A percentile compares a stretch with the other conserved stretches of the same genome.
These are phyloP conservation scores for Phytophthora sp. DNA, from an alignment of 352 stramenopile species.

Conservation along the genomic window DNA sequence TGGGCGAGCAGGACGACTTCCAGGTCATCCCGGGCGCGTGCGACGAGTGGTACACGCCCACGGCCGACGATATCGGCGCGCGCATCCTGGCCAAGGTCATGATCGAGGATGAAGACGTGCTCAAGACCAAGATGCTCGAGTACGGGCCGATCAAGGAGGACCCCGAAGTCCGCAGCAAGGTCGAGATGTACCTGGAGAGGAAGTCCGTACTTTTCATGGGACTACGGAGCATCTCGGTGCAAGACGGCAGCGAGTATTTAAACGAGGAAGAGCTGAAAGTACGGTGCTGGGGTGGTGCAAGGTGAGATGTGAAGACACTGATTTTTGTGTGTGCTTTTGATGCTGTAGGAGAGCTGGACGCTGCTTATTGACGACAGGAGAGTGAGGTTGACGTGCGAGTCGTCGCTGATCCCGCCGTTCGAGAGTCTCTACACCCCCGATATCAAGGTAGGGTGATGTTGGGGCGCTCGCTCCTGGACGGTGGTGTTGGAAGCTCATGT, in stretches of 20 bases:
- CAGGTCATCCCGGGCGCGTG: constrained; percentile 69
- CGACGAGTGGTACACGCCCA: constrained; percentile 82
- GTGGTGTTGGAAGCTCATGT: constrained; percentile 3
- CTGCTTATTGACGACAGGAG: constrained; percentile 80
- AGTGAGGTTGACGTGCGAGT: constrained; percentile 82
- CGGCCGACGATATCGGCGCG: constrained; percentile 80
- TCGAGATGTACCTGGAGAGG: constrained; percentile 86
- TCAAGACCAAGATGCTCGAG: constrained; percentile 85
- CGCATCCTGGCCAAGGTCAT: constrained; percentile 79
- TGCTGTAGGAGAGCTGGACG: constrained; percentile 77
- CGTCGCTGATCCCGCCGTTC: constrained; percentile 78
- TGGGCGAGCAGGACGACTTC: constrained; percentile 72
- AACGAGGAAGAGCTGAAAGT: constrained; percentile 69
- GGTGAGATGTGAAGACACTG: not conserved
- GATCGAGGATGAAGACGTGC: constrained; percentile 70
- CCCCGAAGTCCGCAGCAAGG: constrained; percentile 82
- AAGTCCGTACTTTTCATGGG: constrained; percentile 85
- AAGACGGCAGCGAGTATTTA: constrained; percentile 64
- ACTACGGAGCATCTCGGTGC: constrained; percentile 55
- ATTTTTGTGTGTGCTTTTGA: constrained; percentile 2
- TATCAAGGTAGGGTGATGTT: constrained; percentile 49
- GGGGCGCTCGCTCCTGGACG: not conserved
- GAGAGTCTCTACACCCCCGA: constrained; percentile 77
- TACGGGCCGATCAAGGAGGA: constrained; percentile 86
- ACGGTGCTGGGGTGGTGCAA: constrained; percentile 14